Evolutionary conservation across 2,329 filamentous ascomycete species (phyloP).

Genomic region (Beauveria sp.): DNA sequence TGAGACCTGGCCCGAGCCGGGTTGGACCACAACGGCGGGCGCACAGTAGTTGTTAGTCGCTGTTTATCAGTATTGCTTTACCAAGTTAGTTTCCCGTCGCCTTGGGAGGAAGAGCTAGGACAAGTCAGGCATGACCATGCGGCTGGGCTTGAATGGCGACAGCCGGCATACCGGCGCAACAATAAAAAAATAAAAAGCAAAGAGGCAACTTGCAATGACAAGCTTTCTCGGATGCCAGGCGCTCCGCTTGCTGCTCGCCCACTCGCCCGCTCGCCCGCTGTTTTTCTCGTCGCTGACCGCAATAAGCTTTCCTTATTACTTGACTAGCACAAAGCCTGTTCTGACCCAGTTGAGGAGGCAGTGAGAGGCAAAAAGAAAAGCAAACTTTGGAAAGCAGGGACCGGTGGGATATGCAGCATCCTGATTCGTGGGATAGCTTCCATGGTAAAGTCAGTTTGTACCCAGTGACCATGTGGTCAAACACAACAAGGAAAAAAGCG

Average conservation of each 20-base stretch:
- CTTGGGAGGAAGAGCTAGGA: too few species aligned
- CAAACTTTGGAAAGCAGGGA: neutral
- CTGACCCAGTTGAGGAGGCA: too few species aligned
- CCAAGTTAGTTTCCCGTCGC: too few species aligned
- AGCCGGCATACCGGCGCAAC: too few species aligned
- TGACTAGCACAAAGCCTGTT: neutral
- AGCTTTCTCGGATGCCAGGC: neutral
- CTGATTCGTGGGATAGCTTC: neutral
- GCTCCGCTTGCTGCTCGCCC: neutral
- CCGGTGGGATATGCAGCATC: neutral
- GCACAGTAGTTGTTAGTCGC: neutral
- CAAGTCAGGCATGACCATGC: too few species aligned
- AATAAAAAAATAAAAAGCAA: too few species aligned
- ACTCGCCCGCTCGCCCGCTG: too few species aligned
- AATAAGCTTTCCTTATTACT: constrained; percentile 5
- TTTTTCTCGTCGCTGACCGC: neutral
- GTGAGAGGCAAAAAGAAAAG: neutral
- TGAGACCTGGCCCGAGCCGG: neutral
- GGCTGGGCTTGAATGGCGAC: too few species aligned
- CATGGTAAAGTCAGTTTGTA: too few species aligned
- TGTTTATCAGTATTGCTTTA: too few species aligned
- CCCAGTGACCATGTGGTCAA: neutral
- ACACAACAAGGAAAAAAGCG: neutral
- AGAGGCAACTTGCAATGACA: neutral
- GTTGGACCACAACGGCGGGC: neutral